phyloP scores from a whole-genome alignment of 2,329 filamentous ascomycete genomes.

The Lecanicillium sp. region DNA sequence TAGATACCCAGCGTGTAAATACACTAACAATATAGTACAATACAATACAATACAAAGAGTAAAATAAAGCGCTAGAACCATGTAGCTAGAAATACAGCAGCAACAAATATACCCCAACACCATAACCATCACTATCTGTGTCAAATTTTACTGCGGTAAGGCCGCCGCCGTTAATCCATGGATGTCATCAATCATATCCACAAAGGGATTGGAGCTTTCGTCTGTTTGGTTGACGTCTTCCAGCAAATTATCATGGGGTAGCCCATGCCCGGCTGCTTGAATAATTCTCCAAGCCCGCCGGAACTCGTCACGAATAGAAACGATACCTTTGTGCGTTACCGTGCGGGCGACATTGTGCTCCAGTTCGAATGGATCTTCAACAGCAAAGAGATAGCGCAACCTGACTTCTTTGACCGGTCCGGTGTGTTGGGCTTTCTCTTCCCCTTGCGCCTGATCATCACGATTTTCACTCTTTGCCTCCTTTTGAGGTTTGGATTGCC shows the following conservation, averaged over 20 bases:
- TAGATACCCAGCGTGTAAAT: background rate
- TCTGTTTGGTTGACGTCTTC: conserved; percentile 35
- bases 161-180: conserved; percentile 16
- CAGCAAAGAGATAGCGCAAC: conserved; percentile 76
- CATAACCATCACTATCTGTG: no score
- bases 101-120: no score
- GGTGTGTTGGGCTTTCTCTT: conserved; percentile 16
- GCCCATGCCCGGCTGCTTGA: conserved; percentile 36
- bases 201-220: conserved; percentile 16
- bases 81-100: no score
- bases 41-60: no score
- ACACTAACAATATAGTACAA: no score
- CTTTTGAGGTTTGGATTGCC: conserved; percentile 11
- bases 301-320: conserved; percentile 77
- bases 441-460: conserved; percentile 1
- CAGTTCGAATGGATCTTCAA: conserved; percentile 85
- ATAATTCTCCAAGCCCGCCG: conserved; percentile 70
- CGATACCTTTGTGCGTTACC: conserved; percentile 74
- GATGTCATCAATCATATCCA: conserved; percentile 23
- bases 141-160: no score
- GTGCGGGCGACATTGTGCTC: conserved; percentile 85
- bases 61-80: no score
- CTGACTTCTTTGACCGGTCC: conserved; percentile 58
- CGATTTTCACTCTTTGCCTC: conserved; percentile 12
- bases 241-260: conserved; percentile 39